Evolutionary conservation across 129 eudicot species (phyloP), one percentile per base, ranked within the genome.

Genomic region (Arctium lappa): DNA sequence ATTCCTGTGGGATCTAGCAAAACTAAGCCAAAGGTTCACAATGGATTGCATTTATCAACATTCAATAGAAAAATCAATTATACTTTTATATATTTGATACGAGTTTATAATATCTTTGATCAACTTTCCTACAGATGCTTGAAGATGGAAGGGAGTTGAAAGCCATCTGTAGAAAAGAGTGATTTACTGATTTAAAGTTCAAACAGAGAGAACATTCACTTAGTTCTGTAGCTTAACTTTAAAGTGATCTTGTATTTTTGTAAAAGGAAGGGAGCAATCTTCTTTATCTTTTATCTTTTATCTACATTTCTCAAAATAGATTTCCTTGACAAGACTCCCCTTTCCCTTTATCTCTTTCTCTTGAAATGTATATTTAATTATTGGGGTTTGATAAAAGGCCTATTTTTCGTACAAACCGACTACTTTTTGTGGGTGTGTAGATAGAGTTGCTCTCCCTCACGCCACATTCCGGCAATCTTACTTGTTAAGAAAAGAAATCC

Each of bases 391-490:
- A 34, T 33, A 71, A 80, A 72, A 71, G 4, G 36, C 69, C 34
- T 69, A 69, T 46, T 32, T 46, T 30, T 33, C 27, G 0, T 29
- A n/a, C 7, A 36, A 56, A 60, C 34, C 3, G 31, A 6, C 36
- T 36, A 63, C 76, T 73, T 77, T 46, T 56, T 56, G 7, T 7
- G 32, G 68, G 30, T 82, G 75, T 15, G 2, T 22, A 65, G 10
- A 27, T 22, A 12, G 6, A 78, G 15, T 78, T 65, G 15, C 65
- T 65, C 30, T 74, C 34, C 18, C 48, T n/a, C 76, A 42, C 27
- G 56, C 38, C 75, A 40, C 48, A 75, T 76, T n/a, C 80, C 36
- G 63, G 13, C 63, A 56, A 48, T 60, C 72, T 70, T 77, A 69
- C 56, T 5, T 32, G 40, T 68, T 68, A 75, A 82, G 62, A 72